phyloP scores from a whole-genome alignment of 2,329 filamentous ascomycete species.

The Septoria linicola region DNA sequence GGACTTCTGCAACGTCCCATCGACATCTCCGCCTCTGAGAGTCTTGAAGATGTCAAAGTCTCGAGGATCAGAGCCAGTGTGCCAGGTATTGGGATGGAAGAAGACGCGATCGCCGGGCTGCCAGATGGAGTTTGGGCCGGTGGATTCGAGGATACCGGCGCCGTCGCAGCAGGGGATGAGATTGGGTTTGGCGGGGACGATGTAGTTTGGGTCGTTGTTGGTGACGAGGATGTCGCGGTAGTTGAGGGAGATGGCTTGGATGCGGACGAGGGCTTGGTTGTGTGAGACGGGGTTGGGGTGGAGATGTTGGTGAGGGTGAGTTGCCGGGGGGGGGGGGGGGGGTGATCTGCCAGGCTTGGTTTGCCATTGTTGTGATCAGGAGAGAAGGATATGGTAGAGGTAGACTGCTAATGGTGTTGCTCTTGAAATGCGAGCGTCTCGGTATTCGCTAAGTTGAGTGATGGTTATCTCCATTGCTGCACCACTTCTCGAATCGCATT shows the following conservation, averaged over 20 bases:
- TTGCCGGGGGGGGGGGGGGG: slow-evolving; percentile 18
- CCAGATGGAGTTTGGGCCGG: slow-evolving; percentile 44
- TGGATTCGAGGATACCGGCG: slow-evolving; percentile 58
- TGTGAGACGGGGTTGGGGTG: slow-evolving; percentile 36
- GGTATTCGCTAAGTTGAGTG: too few species aligned
- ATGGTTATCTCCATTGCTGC: too few species aligned
- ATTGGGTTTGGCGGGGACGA: slow-evolving; percentile 20
- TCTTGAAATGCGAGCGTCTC: too few species aligned
- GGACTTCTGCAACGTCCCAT: slow-evolving; percentile 59
- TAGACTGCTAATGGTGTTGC: too few species aligned
- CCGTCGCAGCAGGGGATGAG: slow-evolving; percentile 69
- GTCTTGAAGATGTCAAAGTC: slow-evolving; percentile 43
- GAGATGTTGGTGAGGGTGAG: slow-evolving; percentile 22
- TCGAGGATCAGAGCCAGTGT: slow-evolving; percentile 20
- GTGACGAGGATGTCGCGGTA: slow-evolving; percentile 47
- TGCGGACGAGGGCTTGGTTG: slow-evolving; percentile 50
- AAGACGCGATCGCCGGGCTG: slow-evolving; percentile 61
- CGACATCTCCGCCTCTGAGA: slow-evolving; percentile 52
- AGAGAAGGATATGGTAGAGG: too few species aligned
- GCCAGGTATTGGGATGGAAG: slow-evolving; percentile 38
- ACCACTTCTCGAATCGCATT: too few species aligned
- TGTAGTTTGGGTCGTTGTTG: slow-evolving; percentile 24
- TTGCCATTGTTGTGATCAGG: too few species aligned
- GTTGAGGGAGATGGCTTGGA: slow-evolving; percentile 53
- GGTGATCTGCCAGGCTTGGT: slow-evolving; percentile 31